These are phyloP conservation scores for Huiozyma sinensis DNA, from an alignment of 805 yeast species.

Conservation along the genomic window DNA sequence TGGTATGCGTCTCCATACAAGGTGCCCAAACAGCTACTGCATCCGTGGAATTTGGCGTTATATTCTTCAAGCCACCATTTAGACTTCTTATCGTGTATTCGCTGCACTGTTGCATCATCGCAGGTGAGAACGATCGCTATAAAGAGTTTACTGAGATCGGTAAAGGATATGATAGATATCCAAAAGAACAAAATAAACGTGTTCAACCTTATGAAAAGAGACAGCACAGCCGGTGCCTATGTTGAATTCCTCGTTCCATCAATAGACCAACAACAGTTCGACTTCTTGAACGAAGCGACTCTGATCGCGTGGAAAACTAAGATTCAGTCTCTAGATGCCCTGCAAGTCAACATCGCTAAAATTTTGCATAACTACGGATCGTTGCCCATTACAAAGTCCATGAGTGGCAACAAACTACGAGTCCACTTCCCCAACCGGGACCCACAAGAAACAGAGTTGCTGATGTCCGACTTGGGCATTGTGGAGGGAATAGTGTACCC, in stretches of 20 bases:
- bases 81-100: too few species aligned
- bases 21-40: too few species aligned
- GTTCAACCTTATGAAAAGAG: background rate
- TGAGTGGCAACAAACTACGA: slow-evolving; percentile 29
- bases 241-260: slow-evolving; percentile 47
- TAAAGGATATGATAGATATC: background rate
- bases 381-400: slow-evolving; percentile 44
- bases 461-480: slow-evolving; percentile 51
- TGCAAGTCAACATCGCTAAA: slow-evolving; percentile 21
- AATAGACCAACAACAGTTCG: slow-evolving; percentile 8
- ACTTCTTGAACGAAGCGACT: background rate
- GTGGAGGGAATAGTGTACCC: slow-evolving; percentile 41
- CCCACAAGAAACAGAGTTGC: slow-evolving; percentile 40
- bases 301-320: slow-evolving; percentile 3
- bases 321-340: slow-evolving; percentile 1
- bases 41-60: too few species aligned
- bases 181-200: slow-evolving; percentile 31
- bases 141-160: too few species aligned
- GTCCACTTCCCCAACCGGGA: slow-evolving; percentile 69
- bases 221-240: slow-evolving; percentile 32
- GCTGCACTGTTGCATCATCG: too few species aligned
- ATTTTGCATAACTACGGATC: slow-evolving; percentile 51
- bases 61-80: too few species aligned
- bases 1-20: too few species aligned
- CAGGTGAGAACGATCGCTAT: too few species aligned